A percentile compares a stretch with the other conserved stretches of the same genome.
Evolutionary conservation across 352 stramenopile species (phyloP).

Genomic region (Albugo candida): DNA sequence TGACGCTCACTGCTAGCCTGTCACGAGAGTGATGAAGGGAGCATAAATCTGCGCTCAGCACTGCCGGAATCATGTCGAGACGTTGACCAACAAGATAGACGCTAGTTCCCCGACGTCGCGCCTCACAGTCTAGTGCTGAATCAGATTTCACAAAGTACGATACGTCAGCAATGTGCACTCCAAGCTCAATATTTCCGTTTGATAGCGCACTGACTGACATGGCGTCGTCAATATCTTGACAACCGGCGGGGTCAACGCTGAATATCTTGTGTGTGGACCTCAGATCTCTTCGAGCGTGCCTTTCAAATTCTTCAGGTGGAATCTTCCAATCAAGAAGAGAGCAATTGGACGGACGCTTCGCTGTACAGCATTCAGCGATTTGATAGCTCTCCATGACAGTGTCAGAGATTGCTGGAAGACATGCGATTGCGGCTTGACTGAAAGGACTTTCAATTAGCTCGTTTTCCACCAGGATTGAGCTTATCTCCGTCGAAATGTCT

Average conservation of each 20-base stretch:
- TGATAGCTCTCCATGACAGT: slow-evolving; percentile 41
- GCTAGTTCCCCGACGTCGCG: slow-evolving; percentile 76
- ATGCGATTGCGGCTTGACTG: slow-evolving; percentile 68
- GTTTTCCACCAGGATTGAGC: slow-evolving; percentile 60
- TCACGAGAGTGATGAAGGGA: slow-evolving; percentile 82
- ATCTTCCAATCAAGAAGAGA: slow-evolving; percentile 52
- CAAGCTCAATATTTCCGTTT: slow-evolving; percentile 81
- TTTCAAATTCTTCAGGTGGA: slow-evolving; percentile 11
- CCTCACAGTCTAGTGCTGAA: slow-evolving; percentile 93
- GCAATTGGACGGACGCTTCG: slow-evolving; percentile 32
- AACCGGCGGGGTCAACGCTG: slow-evolving; percentile 75
- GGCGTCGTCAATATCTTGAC: slow-evolving; percentile 82
- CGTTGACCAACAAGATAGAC: slow-evolving; percentile 95
- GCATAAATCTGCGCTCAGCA: slow-evolving; percentile 80
- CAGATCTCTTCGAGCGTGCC: slow-evolving; percentile 32
- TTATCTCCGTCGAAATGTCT: slow-evolving; percentile 57
- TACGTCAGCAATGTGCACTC: slow-evolving; percentile 99
- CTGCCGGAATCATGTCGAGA: slow-evolving; percentile 83
- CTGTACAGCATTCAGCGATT: slow-evolving; percentile 54
- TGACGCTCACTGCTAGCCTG: slow-evolving; percentile 77
- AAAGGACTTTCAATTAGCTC: slow-evolving; percentile 71
- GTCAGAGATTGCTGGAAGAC: slow-evolving; percentile 23
- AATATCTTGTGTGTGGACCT: slow-evolving; percentile 57
- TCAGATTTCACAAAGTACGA: slow-evolving; percentile 94
- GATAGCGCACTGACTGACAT: slow-evolving; percentile 61